Percentiles rank a stretch among this genome's conserved stretches.
Conservation (phyloP, 208 protist genomes). For the Porcisia hertigi region DNA sequence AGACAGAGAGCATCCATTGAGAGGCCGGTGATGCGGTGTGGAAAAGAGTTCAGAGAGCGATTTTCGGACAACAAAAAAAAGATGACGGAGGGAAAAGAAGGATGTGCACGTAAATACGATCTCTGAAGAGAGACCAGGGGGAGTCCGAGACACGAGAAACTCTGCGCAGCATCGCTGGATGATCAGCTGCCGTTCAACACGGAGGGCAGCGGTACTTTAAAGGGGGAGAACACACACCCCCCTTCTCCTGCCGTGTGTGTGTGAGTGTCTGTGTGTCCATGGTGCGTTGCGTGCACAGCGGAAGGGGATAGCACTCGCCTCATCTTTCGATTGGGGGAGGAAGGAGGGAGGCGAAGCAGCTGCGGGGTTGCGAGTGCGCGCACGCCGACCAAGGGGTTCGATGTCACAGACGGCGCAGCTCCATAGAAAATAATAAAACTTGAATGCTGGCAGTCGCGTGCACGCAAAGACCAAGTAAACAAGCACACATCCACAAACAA, state of each 20-base stretch:
- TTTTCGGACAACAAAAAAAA: neutral
- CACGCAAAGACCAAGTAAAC: neutral
- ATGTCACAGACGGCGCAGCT: slow-evolving; percentile 6
- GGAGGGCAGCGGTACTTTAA: neutral
- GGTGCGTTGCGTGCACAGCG: neutral
- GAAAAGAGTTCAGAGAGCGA: neutral
- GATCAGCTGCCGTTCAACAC: neutral
- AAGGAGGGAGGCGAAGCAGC: neutral
- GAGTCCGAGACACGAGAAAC: neutral
- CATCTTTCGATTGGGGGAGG: neutral
- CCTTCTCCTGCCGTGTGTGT: neutral
- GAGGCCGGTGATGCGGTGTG: neutral
- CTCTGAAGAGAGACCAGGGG: neutral
- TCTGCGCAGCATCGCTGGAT: neutral
- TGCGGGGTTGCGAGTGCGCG: neutral
- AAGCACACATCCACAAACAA: neutral
- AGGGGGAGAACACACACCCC: neutral
- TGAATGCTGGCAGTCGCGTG: neutral
- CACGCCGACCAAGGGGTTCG: too few relatives aligned
- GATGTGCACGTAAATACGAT: neutral
- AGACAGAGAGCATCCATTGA: neutral
- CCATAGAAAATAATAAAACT: slow-evolving; percentile 13
- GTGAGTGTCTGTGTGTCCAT: neutral
- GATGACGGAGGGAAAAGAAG: neutral
- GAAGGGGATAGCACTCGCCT: neutral